Conservation (phyloP, 2,329 filamentous ascomycete species). For the Ascochyta koolunga region DNA sequence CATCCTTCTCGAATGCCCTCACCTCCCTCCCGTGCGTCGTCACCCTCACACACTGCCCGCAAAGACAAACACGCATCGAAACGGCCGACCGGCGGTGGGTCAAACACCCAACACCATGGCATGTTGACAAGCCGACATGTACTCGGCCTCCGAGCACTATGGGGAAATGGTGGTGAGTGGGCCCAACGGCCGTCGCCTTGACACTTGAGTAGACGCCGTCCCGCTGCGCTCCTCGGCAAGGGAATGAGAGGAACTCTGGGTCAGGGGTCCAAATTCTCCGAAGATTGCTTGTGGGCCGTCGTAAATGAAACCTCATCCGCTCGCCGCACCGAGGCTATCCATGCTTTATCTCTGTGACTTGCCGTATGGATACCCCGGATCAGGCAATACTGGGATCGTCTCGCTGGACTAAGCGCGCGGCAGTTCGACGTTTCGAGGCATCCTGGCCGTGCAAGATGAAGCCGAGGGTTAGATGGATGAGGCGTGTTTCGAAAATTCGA, state of each 20-base stretch:
- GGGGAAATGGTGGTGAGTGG: conserved; percentile 9
- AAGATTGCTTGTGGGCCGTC: background rate
- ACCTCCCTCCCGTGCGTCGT: conserved; percentile 4
- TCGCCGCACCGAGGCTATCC: background rate
- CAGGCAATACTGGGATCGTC: conserved; percentile 4
- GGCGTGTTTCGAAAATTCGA: background rate
- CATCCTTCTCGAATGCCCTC: background rate
- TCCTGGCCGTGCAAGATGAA: conserved; percentile 1
- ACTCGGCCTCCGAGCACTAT: background rate
- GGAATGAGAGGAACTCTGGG: background rate
- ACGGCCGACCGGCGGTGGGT: background rate
- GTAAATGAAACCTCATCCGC: background rate
- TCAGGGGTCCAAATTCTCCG: conserved; percentile 8
- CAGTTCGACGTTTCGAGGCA: background rate
- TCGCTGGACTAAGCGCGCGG: conserved; percentile 12
- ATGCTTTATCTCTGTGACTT: background rate
- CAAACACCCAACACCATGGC: background rate
- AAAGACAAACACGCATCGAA: background rate
- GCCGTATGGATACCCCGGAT: conserved; percentile 9
- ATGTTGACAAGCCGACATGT: background rate
- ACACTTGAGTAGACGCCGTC: background rate
- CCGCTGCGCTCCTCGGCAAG: background rate
- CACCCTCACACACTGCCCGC: background rate
- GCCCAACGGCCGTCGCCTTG: background rate
- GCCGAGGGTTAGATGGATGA: background rate